Evolutionary conservation across 352 stramenopile genomes (phyloP), one percentile per base, ranked within the genome.

Genomic region (Globisporangium paddicum): DNA sequence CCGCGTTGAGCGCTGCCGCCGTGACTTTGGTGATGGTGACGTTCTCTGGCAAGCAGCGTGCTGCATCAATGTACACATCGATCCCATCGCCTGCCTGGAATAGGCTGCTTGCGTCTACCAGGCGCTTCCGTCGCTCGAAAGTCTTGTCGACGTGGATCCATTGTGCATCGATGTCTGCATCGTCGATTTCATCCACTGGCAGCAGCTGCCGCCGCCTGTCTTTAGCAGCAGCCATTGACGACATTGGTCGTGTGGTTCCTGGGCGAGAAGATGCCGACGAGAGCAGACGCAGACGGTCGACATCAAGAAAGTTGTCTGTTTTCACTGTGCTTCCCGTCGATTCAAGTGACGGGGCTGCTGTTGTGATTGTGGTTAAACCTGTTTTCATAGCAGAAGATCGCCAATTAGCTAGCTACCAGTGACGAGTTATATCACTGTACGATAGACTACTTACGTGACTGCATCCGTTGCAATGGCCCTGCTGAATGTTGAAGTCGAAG

Each of bases 31-130:
- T 84, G 52, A 89, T 58, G 1, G 80, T 84, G 18, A 73, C 72
- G 41, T 66, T 86, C 61, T 96, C 82, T 0, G 88, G 88, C 25
- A 96, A 71, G 23, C 71, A 85, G 9, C 88, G 79, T 5, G 72
- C 79, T 2, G 70, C 79, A 58, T 97, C 87, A 16, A 96, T 54
- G 41, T 79, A 89, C 7, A 96, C 66, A 46, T 97, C 75, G 44
- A 96, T 89, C 0, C 76, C 88, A 51, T 96, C 87, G 0, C 73
- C 80, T 35, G 64, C 41, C 7, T 79, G 64, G 47, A 95, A 95
- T 2, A 68, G 25, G n/a, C 40, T 63, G 18, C 21, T 58, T 0
- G 56, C 56, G n/a, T 63, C 44, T n/a, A 69, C 40, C 2, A 68
- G 14, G 11, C 58, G 66, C 10, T 68, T 49, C 30, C 65, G 58